Percentiles rank a stretch among this genome's conserved stretches.
Conservation (phyloP, 495 filamentous ascomycete genomes). For the Aspergillus heteromorphus region DNA sequence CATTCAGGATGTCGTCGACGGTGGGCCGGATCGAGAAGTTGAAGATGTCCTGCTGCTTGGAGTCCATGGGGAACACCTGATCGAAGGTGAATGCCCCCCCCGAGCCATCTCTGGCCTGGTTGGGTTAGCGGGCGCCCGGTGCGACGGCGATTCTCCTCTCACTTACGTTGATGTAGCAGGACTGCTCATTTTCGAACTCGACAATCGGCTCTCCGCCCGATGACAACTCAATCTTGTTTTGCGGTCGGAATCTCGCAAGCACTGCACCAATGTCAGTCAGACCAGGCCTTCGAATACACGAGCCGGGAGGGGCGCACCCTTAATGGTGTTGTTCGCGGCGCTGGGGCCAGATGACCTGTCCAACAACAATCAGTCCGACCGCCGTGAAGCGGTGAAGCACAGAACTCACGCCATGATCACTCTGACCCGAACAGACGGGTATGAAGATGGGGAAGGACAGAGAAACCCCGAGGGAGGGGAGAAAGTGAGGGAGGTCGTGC, state of each 20-base stretch:
- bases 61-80: conserved; percentile 90
- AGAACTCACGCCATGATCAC: conserved; percentile 47
- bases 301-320: conserved; percentile 46
- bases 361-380: conserved; percentile 17
- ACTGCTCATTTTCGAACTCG: conserved; percentile 79
- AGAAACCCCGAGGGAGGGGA: conserved; percentile 26
- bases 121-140: conserved; percentile 5
- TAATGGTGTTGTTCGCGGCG: conserved; percentile 60
- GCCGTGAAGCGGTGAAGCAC: conserved; percentile 6
- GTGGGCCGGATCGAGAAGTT: conserved; percentile 94
- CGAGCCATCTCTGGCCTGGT: conserved; percentile 72
- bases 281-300: background rate
- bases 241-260: conserved; percentile 94
- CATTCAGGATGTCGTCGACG: conserved; percentile 96
- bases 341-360: conserved; percentile 38
- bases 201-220: conserved; percentile 91
- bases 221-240: conserved; percentile 86
- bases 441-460: conserved; percentile 5
- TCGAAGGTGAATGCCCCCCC: conserved; percentile 96
- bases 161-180: conserved; percentile 79
- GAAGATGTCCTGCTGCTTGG: conserved; percentile 85
- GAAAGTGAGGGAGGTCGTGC: conserved; percentile 12
- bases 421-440: conserved; percentile 8
- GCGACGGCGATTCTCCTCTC: background rate
- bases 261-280: conserved; percentile 42